These are phyloP conservation scores for Candida alai DNA, from an alignment of 805 yeast genomes.

Conservation along the genomic window DNA sequence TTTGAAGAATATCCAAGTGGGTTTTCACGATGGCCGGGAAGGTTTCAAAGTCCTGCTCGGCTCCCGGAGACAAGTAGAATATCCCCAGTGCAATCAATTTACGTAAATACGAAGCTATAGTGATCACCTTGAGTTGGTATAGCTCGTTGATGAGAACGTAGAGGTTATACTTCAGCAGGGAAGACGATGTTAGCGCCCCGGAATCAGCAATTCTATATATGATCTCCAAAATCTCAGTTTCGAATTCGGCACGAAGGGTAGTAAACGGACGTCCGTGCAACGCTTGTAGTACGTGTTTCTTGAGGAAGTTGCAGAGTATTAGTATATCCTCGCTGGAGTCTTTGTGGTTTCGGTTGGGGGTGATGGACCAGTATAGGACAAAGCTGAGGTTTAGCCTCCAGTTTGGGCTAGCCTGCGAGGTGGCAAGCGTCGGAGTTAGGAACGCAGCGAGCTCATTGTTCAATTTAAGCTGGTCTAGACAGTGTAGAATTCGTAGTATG, in stretches of 20 bases:
- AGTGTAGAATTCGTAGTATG: constrained; percentile 28
- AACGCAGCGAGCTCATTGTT: constrained; percentile 26
- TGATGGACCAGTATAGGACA: constrained; percentile 38
- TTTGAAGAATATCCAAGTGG: constrained; percentile 55
- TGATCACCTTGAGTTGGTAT: constrained; percentile 46
- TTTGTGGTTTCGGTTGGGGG: constrained; percentile 31
- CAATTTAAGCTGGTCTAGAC: constrained; percentile 31
- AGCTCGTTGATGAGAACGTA: constrained; percentile 52
- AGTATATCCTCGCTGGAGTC: constrained; percentile 28
- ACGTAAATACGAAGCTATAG: constrained; percentile 67
- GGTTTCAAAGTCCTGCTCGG: constrained; percentile 10
- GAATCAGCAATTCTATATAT: constrained; percentile 28
- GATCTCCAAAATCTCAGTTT: constrained; percentile 38
- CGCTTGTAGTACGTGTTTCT: constrained; percentile 31
- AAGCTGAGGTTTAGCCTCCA: constrained; percentile 36
- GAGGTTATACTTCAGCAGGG: constrained; percentile 19
- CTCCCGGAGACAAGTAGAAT: constrained; percentile 52
- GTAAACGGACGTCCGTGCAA: constrained; percentile 15
- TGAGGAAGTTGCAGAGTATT: constrained; percentile 44
- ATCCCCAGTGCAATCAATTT: constrained; percentile 83
- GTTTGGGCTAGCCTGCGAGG: constrained; percentile 6
- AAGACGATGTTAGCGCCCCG: constrained; percentile 15
- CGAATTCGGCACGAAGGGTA: constrained; percentile 41
- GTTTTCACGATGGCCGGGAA: constrained; percentile 22
- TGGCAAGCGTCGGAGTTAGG: constrained; percentile 18